Conservation (phyloP, 306 rosid genomes). For the Inga oerstediana region DNA sequence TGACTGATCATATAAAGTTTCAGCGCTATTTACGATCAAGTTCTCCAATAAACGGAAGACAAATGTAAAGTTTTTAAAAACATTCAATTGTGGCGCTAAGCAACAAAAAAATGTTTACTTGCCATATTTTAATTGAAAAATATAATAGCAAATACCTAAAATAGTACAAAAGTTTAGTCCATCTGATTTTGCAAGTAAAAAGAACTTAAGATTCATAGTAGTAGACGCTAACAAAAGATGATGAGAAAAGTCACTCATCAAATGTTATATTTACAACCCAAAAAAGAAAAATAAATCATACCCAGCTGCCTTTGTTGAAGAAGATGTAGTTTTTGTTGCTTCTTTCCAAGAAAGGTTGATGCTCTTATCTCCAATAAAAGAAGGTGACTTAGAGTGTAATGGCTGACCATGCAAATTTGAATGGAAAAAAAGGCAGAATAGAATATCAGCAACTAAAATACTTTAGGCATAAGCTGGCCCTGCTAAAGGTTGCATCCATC, state of each 20-base stretch:
- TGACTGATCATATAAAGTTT: background rate
- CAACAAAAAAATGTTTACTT: background rate
- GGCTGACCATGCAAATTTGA: slow-evolving; percentile 41
- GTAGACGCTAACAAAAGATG: background rate
- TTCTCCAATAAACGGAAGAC: background rate
- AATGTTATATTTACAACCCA: background rate
- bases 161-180: background rate
- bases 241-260: slow-evolving; percentile 7
- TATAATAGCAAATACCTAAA: background rate
- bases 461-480: slow-evolving; percentile 9
- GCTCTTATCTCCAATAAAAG: slow-evolving; percentile 89
- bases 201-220: slow-evolving; percentile 24
- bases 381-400: slow-evolving; percentile 68
- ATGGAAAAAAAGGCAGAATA: background rate
- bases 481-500: slow-evolving; percentile 7
- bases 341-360: slow-evolving; percentile 96
- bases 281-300: slow-evolving; percentile 29
- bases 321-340: slow-evolving; percentile 56
- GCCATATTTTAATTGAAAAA: background rate
- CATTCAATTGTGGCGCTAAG: background rate
- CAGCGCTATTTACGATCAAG: background rate
- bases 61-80: background rate
- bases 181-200: background rate
- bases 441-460: slow-evolving; percentile 10
- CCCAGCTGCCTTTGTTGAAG: slow-evolving; percentile 65